phyloP scores from a whole-genome alignment of 805 yeast species.

The Zygoascus tannicola region DNA sequence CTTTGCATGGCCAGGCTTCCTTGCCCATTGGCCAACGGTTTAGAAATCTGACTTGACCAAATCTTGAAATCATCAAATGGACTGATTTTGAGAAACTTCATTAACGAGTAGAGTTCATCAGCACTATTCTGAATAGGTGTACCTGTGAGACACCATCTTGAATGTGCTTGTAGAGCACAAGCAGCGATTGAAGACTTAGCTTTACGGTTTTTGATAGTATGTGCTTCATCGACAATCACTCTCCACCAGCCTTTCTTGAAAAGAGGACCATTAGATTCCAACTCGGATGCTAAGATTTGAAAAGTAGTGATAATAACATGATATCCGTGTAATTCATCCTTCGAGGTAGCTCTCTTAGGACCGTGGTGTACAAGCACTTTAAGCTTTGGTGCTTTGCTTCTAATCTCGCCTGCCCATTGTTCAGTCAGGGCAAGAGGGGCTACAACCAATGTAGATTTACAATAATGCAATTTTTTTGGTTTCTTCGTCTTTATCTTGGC shows the following conservation, averaged over 20 bases:
- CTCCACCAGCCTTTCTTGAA: conserved; percentile 36
- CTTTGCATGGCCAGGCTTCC: conserved; percentile 18
- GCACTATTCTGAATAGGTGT: conserved; percentile 54
- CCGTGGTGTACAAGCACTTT: conserved; percentile 28
- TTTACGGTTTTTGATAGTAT: conserved; percentile 43
- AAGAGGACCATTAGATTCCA: conserved; percentile 18
- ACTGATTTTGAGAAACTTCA: conserved; percentile 31
- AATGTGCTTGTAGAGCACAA: conserved; percentile 32
- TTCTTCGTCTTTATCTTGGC: neutral
- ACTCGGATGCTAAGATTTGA: conserved; percentile 24
- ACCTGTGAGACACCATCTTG: conserved; percentile 55
- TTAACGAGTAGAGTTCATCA: conserved; percentile 43
- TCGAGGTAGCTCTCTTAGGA: conserved; percentile 15
- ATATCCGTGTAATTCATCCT: conserved; percentile 15
- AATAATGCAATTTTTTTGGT: neutral
- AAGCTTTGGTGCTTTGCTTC: conserved; percentile 30
- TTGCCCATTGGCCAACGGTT: conserved; percentile 19
- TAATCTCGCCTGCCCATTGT: conserved; percentile 36
- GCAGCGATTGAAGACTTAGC: conserved; percentile 41
- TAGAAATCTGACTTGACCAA: conserved; percentile 24
- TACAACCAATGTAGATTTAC: conserved; percentile 31
- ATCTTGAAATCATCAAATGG: conserved; percentile 20
- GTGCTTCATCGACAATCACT: conserved; percentile 59
- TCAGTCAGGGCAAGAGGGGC: conserved; percentile 35
- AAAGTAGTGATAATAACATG: conserved; percentile 33